Conservation (phyloP, 148 eudicot species). For the Drosera capensis region DNA sequence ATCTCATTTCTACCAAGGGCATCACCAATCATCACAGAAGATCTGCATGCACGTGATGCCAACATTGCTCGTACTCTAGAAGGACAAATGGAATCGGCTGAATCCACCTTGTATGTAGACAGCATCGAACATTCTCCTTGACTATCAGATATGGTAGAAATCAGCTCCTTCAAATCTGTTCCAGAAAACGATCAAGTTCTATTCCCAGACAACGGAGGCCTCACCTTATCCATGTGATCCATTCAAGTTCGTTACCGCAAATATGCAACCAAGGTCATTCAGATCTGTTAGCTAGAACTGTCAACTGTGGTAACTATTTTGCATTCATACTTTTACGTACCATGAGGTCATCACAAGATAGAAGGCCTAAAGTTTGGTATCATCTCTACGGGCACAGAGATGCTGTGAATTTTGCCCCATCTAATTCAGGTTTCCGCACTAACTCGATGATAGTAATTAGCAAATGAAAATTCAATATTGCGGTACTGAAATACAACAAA, state of each 20-base stretch:
- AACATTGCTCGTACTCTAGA: constrained; percentile 91
- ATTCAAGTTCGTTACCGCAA: too few species aligned
- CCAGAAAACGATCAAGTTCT: constrained; percentile 1
- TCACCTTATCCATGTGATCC: too few species aligned
- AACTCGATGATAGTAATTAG: not conserved
- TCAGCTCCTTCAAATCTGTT: constrained; percentile 88
- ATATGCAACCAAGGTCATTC: too few species aligned
- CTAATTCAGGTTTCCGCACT: too few species aligned
- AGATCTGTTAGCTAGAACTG: too few species aligned
- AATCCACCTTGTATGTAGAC: constrained; percentile 63
- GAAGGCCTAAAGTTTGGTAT: too few species aligned
- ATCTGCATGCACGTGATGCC: constrained; percentile 96
- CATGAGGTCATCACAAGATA: too few species aligned
- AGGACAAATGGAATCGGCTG: constrained; percentile 78
- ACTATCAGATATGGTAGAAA: constrained; percentile 73
- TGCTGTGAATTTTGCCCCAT: too few species aligned
- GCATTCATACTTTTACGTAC: too few species aligned
- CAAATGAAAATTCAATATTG: not conserved
- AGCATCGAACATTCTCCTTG: constrained; percentile 76
- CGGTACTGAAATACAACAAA: constrained; percentile 1
- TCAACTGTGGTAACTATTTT: too few species aligned
- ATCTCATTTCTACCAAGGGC: constrained; percentile 88
- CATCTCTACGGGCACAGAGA: too few species aligned
- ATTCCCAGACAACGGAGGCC: too few species aligned
- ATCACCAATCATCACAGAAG: constrained; percentile 91